Percentiles rank a stretch among this genome's conserved stretches.
Evolutionary conservation across 1,284 basidiomycete species (phyloP).

Genomic region (Leccinum subrobustum): DNA sequence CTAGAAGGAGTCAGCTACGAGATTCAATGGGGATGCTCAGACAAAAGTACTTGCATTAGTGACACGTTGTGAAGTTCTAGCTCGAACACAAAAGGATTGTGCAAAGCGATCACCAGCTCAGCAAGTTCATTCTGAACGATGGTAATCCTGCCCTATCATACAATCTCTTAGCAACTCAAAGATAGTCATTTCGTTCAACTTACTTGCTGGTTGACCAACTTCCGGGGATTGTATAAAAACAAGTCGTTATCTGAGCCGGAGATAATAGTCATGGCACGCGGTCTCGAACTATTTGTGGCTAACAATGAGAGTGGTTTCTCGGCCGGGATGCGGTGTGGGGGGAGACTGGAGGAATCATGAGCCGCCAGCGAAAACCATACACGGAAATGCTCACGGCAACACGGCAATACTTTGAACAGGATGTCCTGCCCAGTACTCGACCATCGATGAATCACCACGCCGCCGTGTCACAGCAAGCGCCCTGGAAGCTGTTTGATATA

Average conservation of each 20-base stretch:
- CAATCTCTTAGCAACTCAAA: slow-evolving; percentile 6
- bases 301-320: slow-evolving; percentile 69
- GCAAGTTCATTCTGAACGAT: slow-evolving; percentile 83
- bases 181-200: slow-evolving; percentile 12
- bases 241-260: slow-evolving; percentile 65
- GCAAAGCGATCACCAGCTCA: slow-evolving; percentile 82
- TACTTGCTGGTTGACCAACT: slow-evolving; percentile 58
- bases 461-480: slow-evolving; percentile 73
- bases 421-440: slow-evolving; percentile 84
- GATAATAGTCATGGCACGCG: slow-evolving; percentile 43
- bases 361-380: slow-evolving; percentile 1
- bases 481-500: slow-evolving; percentile 68
- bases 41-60: slow-evolving; percentile 59
- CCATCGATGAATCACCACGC: slow-evolving; percentile 64
- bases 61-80: slow-evolving; percentile 81
- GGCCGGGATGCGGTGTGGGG: slow-evolving; percentile 66
- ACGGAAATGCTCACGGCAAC: slow-evolving; percentile 54
- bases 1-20: slow-evolving; percentile 40
- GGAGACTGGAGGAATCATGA: slow-evolving; percentile 49
- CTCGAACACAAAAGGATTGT: slow-evolving; percentile 90
- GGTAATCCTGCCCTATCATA: slow-evolving; percentile 51
- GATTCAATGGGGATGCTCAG: neutral
- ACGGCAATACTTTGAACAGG: slow-evolving; percentile 80
- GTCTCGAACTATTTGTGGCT: slow-evolving; percentile 37
- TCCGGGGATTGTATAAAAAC: slow-evolving; percentile 88